A percentile compares a stretch with the other conserved stretches of the same genome.
These are phyloP conservation scores for Serendipita sp. DNA, from an alignment of 768 basidiomycete species.

Conservation along the genomic window DNA sequence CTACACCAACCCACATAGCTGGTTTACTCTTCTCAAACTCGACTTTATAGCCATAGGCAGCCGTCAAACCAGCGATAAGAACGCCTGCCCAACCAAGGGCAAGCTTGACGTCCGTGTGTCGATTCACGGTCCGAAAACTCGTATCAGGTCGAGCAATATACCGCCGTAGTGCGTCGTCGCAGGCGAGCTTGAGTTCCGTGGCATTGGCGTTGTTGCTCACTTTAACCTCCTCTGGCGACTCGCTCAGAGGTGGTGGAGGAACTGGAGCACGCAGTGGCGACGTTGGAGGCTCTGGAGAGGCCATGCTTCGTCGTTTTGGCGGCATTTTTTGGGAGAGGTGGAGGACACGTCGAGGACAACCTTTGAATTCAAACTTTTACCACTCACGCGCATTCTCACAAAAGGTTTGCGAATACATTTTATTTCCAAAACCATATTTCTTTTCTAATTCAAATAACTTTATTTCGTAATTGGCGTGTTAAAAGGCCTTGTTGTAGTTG, in stretches of 20 bases:
- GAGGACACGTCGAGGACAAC: background rate
- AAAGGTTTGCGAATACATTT: background rate
- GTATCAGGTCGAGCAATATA: constrained; percentile 63
- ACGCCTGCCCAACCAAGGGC: constrained; percentile 76
- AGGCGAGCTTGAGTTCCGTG: constrained; percentile 35
- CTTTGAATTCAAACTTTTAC: too few relatives aligned
- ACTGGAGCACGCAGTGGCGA: constrained; percentile 3
- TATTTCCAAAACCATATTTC: background rate
- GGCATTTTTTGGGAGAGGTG: background rate
- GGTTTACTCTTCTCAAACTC: constrained; percentile 84
- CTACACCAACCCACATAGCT: constrained; percentile 61
- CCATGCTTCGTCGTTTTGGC: constrained; percentile 1
- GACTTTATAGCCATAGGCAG: constrained; percentile 69
- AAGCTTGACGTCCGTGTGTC: constrained; percentile 79
- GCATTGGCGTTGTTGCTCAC: constrained; percentile 30
- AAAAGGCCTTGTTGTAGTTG: too few relatives aligned
- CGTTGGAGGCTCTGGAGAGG: background rate
- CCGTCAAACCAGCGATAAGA: constrained; percentile 63
- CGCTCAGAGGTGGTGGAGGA: constrained; percentile 3
- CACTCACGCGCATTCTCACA: background rate
- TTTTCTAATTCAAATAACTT: background rate
- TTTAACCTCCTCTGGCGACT: constrained; percentile 16
- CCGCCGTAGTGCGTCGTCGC: constrained; percentile 80
- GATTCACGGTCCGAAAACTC: constrained; percentile 63
- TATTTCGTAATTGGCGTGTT: background rate